Base-by-base conservation (phyloP, 306 rosid species). In the Casuarina glauca region DNA sequence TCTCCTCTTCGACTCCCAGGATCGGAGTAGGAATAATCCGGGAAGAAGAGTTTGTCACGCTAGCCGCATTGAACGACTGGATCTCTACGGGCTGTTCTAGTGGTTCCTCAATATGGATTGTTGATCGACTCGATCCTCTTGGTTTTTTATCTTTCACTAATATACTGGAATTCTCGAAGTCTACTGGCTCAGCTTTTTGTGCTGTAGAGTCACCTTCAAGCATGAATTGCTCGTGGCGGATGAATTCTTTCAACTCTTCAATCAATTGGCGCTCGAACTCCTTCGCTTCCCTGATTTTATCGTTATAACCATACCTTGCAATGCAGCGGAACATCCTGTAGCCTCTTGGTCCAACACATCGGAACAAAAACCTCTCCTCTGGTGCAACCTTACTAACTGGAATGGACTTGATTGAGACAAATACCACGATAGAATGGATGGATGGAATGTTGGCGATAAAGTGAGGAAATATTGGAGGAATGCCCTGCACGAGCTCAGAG, bases 381-480 rank as follows among this genome's bases (percentile, higher is more conserved):
- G 11, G 3, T 4, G 80, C 74, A 12, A 93, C 96, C 60, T 75
- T 85, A 43, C 90, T 88, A 44, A 91, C 75, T 0, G 97, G 97
- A 77, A 93, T 82, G 3, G 87, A 72, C 87, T 93, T 93, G 55
- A 93, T 83, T 7, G 96, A 91, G 70, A 93, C 93, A 50, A 91
- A 84, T 2, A 93, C 91, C 1, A 93, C 62, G 35, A 93, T 80
- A 0, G 97, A 93, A 38, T 93, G 97, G 75, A 91, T 81, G 3
- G 96, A 90, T 2, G 93, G 93, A 9, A 93, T 74, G 32, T 78
- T 90, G 15, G 82, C 51, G 45, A 93, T 58, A 12, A 91, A 80
- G 80, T 93, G 98, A 9, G 89, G 82, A 73, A 93, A 93, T 19
- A 93, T 90, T 0, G 97, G 95, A 61, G 98, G 98, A 79, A 93